Conservation (phyloP, 2,329 filamentous ascomycete species). For the Pyrenophora graminea region DNA sequence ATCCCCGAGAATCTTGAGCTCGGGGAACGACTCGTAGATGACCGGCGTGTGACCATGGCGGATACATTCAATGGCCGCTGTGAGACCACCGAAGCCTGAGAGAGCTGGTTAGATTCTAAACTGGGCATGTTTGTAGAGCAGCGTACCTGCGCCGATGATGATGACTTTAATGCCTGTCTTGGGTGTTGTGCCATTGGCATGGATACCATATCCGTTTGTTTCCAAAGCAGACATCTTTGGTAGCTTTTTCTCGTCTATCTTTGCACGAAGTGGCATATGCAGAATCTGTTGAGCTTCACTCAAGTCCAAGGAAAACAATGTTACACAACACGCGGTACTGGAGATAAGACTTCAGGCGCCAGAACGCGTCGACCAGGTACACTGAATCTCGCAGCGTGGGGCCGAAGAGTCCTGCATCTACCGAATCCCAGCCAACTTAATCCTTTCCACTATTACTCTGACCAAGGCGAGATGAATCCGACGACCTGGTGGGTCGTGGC, state of each 20-base stretch:
- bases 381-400: conserved; percentile 14
- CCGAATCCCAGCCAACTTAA: conserved; percentile 1
- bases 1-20: conserved; percentile 63
- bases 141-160: conserved; percentile 52
- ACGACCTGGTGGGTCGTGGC: conserved; percentile 5
- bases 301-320: neutral
- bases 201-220: conserved; percentile 2
- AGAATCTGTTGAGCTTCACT: neutral
- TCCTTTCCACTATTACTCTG: neutral
- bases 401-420: conserved; percentile 11
- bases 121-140: neutral
- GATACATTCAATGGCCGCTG: conserved; percentile 66
- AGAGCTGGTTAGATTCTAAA: neutral
- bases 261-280: conserved; percentile 28
- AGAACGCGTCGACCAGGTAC: conserved; percentile 11
- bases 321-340: neutral
- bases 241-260: conserved; percentile 20
- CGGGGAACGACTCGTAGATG: conserved; percentile 62
- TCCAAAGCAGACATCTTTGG: conserved; percentile 28
- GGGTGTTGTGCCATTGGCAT: conserved; percentile 18
- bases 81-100: conserved; percentile 64
- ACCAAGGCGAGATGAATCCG: conserved; percentile 20
- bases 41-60: conserved; percentile 63
- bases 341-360: conserved; percentile 1
- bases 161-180: conserved; percentile 59